Base-by-base conservation (phyloP, 345 rosid species). In the Citrus inodora region DNA sequence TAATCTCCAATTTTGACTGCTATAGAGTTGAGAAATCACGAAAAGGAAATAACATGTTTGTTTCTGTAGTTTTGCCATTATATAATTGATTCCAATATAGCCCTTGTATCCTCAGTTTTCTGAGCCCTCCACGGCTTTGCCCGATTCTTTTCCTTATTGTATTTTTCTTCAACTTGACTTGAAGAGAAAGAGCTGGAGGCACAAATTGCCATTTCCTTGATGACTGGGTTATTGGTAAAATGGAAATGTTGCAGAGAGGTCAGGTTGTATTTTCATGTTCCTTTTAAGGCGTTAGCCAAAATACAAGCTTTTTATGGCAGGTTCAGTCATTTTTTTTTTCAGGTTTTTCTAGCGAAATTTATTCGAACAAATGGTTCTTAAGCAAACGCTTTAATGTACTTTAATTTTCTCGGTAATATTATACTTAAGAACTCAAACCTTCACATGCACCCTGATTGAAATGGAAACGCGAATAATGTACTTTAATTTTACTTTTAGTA, bases 1-100 rank as follows among this genome's bases (percentile, higher is more conserved):
- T 17, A 68, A 7, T 70, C 66, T 37, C 46, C 79, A 79, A 70
- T 86, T 80, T 80, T 82, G 81, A 76, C 72, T 79, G 4, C 17
- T n/a, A 35, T 61, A 60, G 55, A 56, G 37, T 70, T 48, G 62
- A 76, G 71, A 74, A 70, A 71, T 70, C 61, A 46, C 48, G 7
- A 32, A 22, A 13, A 75, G 22, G 32, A 16, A 71, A 51, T 51
- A 71, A 2, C 63, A 53, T 53, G 63, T 53, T 71, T 53, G 19
- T 51, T 70, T 17, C 35, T 30, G 10, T 53, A 6, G 5, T 53
- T 30, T 51, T 53, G 42, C 9, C 75, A 28, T 7, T 19, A 28
- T 51, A 70, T 48, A 53, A 30, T 53, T 71, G 32, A 71, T 19
- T 13, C 21, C 7, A 53, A 25, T 51, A 28, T 51, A 51, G 74